phyloP scores from a whole-genome alignment of 352 stramenopile species.

The Thraustochytrium sp. region DNA sequence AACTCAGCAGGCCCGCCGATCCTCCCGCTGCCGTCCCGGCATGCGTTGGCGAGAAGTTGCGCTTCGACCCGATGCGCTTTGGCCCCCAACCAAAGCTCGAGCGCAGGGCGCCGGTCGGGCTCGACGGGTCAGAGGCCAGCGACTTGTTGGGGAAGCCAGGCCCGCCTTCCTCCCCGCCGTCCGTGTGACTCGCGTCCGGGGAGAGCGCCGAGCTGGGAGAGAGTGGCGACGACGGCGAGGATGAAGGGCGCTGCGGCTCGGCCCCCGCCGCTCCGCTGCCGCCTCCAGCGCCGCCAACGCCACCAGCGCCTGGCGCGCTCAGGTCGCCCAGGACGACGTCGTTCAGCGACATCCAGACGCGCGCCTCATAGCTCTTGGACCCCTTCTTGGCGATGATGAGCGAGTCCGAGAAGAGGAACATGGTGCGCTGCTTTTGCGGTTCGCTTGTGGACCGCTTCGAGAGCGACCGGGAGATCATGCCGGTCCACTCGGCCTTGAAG shows the following conservation, averaged over 20 bases:
- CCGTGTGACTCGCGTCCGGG: neutral
- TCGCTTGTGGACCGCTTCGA: neutral
- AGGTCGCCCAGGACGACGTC: slow-evolving; percentile 9
- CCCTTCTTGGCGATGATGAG: slow-evolving; percentile 35
- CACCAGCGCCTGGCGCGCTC: neutral
- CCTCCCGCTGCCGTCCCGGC: neutral
- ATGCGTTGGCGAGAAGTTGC: neutral
- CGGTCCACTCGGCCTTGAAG: neutral
- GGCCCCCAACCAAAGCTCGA: neutral
- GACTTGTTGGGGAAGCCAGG: too few species aligned
- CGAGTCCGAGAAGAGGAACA: slow-evolving; percentile 33
- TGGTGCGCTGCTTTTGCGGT: slow-evolving; percentile 2
- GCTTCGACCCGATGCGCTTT: slow-evolving; percentile 1
- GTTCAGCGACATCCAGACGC: neutral
- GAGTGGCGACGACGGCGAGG: too few species aligned
- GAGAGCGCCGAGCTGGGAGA: neutral
- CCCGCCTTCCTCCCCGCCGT: neutral
- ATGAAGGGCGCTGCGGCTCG: too few species aligned
- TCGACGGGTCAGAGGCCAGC: neutral
- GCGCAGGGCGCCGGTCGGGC: neutral
- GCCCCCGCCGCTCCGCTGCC: too few species aligned
- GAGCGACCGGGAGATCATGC: neutral
- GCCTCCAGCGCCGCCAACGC: too few species aligned
- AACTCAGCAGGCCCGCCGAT: too few species aligned
- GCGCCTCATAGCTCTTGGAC: slow-evolving; percentile 18